These are phyloP conservation scores for Trichosporon inkin DNA, from an alignment of 1,284 basidiomycete species.

Conservation along the genomic window DNA sequence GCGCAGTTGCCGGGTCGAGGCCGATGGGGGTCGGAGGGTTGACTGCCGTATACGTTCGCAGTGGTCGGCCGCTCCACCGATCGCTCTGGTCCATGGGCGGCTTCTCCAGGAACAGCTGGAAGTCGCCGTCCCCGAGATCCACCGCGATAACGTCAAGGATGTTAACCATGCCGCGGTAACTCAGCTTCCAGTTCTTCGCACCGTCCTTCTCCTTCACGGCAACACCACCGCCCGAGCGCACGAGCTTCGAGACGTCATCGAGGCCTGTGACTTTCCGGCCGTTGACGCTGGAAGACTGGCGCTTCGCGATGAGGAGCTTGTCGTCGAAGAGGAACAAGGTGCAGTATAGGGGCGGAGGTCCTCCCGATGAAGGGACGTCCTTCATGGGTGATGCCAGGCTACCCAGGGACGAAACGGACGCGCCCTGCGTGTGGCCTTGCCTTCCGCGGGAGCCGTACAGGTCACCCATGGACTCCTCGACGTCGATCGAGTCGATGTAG, in stretches of 20 bases:
- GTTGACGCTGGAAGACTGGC: constrained; percentile 68
- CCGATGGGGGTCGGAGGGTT: constrained; percentile 63
- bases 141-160: constrained; percentile 76
- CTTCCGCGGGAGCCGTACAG: constrained; percentile 23
- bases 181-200: constrained; percentile 69
- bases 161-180: constrained; percentile 80
- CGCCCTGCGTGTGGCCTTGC: constrained; percentile 6
- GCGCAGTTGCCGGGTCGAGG: constrained; percentile 61
- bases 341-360: constrained; percentile 61
- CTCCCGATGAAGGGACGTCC: neutral
- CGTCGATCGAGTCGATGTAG: constrained; percentile 90
- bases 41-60: constrained; percentile 68
- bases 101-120: constrained; percentile 75
- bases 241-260: constrained; percentile 74
- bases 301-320: constrained; percentile 85
- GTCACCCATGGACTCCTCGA: constrained; percentile 72
- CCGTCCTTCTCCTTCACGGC: constrained; percentile 44
- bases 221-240: constrained; percentile 54
- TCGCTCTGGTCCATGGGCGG: constrained; percentile 74
- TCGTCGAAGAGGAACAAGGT: constrained; percentile 94
- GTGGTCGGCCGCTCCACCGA: constrained; percentile 74
- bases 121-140: constrained; percentile 78
- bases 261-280: constrained; percentile 74
- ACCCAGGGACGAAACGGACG: constrained; percentile 54
- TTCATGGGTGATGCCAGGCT: constrained; percentile 11